Percentiles rank a stretch among this genome's conserved stretches.
Conservation (phyloP, 495 filamentous ascomycete species). For the Cairneyella variabilis region DNA sequence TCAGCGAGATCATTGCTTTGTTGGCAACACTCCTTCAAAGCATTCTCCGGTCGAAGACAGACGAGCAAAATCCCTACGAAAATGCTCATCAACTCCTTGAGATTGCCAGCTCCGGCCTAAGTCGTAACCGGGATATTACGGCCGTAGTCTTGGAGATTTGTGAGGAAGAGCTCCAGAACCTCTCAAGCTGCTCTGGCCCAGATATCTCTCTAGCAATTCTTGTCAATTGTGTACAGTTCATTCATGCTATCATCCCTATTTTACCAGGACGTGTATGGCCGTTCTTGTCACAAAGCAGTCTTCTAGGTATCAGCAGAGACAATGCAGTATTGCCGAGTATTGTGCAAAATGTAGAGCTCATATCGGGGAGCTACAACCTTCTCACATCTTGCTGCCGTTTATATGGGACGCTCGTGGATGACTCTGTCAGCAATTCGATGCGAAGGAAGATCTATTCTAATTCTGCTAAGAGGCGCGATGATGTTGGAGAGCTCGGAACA, state of each 20-base stretch:
- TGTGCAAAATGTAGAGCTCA: conserved; percentile 70
- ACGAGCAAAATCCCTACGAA: conserved; percentile 19
- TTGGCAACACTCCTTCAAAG: conserved; percentile 46
- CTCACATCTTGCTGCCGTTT: conserved; percentile 66
- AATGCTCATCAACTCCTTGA: conserved; percentile 51
- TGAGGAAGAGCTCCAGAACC: conserved; percentile 57
- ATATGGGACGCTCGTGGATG: conserved; percentile 71
- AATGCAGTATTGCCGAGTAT: conserved; percentile 71
- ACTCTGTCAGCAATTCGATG: conserved; percentile 68
- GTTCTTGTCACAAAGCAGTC: conserved; percentile 71
- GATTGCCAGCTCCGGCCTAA: conserved; percentile 69
- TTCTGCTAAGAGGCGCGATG: conserved; percentile 45
- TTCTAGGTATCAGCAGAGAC: conserved; percentile 69
- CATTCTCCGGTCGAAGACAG: conserved; percentile 2
- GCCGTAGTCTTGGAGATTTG: conserved; percentile 79
- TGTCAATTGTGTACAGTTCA: conserved; percentile 73
- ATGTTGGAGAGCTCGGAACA: conserved; percentile 53
- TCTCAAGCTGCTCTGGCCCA: conserved; percentile 38
- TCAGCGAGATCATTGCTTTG: conserved; percentile 61
- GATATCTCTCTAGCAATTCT: conserved; percentile 56
- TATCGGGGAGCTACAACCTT: conserved; percentile 71
- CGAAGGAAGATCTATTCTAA: conserved; percentile 59
- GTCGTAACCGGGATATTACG: conserved; percentile 71
- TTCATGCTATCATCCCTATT: conserved; percentile 64
- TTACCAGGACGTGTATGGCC: conserved; percentile 84